Conservation (phyloP, 2,329 filamentous ascomycete genomes). For the Zymoseptoria tritici region DNA sequence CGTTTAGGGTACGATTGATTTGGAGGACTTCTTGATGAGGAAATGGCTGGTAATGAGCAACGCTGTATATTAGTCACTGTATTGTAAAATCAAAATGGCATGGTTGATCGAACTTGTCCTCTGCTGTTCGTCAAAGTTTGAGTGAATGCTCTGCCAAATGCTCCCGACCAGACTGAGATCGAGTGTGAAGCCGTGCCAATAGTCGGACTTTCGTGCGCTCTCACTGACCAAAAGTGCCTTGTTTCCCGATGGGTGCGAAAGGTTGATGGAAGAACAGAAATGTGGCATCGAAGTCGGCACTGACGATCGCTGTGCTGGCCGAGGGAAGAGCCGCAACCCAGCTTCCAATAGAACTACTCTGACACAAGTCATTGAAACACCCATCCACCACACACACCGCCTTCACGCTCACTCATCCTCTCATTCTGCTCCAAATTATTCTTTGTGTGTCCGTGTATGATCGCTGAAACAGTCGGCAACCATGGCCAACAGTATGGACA, state of each 20-base stretch:
- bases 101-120: neutral
- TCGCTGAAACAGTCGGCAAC: neutral
- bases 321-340: neutral
- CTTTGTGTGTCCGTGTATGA: neutral
- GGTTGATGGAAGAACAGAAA: too few relatives aligned
- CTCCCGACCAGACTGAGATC: neutral
- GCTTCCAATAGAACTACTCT: neutral
- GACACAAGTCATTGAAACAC: neutral
- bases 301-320: neutral
- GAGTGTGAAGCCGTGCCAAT: neutral
- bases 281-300: neutral
- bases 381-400: neutral
- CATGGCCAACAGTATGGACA: constrained; percentile 50
- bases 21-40: neutral
- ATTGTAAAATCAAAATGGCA: neutral
- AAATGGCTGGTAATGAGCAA: neutral
- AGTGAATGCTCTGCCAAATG: neutral
- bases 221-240: neutral
- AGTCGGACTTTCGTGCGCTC: neutral
- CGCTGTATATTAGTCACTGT: neutral
- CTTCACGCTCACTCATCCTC: neutral
- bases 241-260: neutral
- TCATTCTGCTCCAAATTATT: neutral
- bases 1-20: neutral
- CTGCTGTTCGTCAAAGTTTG: neutral